Evolutionary conservation across 176 grass and related monocot genomes (phyloP).

Genomic region (Phragmites australis): DNA sequence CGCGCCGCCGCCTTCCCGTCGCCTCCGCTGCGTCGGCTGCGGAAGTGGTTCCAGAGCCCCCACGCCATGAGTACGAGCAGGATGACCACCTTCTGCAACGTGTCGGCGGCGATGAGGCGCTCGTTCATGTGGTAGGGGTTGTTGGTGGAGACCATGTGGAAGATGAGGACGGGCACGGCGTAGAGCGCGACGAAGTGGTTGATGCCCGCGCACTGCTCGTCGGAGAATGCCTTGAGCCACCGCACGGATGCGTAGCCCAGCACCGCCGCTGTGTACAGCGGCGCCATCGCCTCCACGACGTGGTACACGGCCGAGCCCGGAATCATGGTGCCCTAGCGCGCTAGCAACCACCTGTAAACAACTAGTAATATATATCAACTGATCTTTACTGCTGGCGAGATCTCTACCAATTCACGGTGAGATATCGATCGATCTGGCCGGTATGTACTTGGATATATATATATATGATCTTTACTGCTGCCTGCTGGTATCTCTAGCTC

Average conservation of each 20-base stretch:
- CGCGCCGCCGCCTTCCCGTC: not conserved
- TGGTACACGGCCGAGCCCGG: constrained; percentile 50
- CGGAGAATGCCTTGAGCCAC: constrained; percentile 60
- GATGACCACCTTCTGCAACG: constrained; percentile 66
- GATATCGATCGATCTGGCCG: too few relatives aligned
- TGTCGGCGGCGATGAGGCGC: constrained; percentile 74
- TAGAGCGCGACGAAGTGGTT: constrained; percentile 89
- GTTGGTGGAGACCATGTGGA: constrained; percentile 80
- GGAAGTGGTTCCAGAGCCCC: constrained; percentile 41
- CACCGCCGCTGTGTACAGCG: constrained; percentile 73
- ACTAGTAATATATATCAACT: too few relatives aligned
- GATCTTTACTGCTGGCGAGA: too few relatives aligned
- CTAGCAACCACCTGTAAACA: not conserved
- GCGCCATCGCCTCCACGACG: constrained; percentile 80
- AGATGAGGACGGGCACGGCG: constrained; percentile 71
- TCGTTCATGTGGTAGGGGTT: constrained; percentile 70
- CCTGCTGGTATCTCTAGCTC: too few relatives aligned
- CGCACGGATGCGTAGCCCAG: constrained; percentile 69
- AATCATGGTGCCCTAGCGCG: constrained; percentile 35
- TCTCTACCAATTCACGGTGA: too few relatives aligned
- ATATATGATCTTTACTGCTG: too few relatives aligned
- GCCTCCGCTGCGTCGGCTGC: not conserved
- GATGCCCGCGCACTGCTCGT: constrained; percentile 76
- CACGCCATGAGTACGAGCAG: constrained; percentile 60
- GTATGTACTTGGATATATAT: too few relatives aligned